A percentile compares a stretch with the other conserved stretches of the same genome.
Conservation (phyloP, 352 stramenopile species). For the Saprolegnia diclina region DNA sequence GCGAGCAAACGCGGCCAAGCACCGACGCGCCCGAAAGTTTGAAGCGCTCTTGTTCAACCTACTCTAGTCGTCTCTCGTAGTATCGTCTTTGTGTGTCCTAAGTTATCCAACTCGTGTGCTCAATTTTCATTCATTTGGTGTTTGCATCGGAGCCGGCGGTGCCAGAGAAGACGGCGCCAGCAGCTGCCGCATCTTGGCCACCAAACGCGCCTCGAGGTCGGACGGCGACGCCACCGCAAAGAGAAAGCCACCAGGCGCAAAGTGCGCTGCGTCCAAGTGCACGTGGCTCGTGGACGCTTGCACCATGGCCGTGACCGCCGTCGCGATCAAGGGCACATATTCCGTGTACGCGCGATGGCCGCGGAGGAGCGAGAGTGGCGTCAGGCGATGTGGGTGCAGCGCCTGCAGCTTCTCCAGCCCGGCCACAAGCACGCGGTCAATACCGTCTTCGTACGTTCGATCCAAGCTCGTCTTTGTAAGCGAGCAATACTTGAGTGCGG, state of each 20-base stretch:
- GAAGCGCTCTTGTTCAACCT: slow-evolving; percentile 5
- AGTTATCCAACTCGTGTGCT: background rate
- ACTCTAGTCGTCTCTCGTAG: background rate
- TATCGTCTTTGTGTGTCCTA: background rate
- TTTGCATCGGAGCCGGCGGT: background rate
- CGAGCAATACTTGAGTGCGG: background rate
- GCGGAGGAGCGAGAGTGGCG: background rate
- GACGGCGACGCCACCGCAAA: background rate
- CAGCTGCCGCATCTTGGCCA: background rate
- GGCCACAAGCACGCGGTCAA: background rate
- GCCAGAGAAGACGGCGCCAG: background rate
- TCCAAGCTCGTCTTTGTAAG: slow-evolving; percentile 7
- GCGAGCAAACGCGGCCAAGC: slow-evolving; percentile 2
- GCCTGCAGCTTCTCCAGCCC: background rate
- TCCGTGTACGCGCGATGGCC: background rate
- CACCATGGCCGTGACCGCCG: background rate
- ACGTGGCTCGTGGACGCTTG: background rate
- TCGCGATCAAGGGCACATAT: slow-evolving; percentile 5
- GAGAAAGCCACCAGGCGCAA: background rate
- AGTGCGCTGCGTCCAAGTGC: background rate
- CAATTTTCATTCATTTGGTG: background rate
- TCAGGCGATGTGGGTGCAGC: background rate
- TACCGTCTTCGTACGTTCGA: background rate
- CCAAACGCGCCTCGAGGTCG: background rate
- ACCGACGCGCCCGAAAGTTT: slow-evolving; percentile 1